Percentiles rank a stretch among this genome's conserved stretches.
Conservation (phyloP, 441 rosid genomes). For the Adansonia madagascariensis region DNA sequence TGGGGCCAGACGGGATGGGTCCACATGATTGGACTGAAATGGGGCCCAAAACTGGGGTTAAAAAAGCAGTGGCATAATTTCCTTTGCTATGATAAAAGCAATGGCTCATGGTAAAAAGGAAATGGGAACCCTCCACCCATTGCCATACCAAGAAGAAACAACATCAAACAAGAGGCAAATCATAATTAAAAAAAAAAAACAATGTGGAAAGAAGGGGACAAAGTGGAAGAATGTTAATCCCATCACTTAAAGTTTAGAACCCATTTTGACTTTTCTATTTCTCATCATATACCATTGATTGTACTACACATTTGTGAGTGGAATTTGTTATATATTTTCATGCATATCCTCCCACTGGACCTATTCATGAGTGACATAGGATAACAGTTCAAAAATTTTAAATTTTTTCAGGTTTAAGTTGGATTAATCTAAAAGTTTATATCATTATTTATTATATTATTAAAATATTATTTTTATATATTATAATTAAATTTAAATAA, state of each 20-base stretch:
- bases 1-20: slow-evolving; percentile 47
- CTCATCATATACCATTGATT: slow-evolving; percentile 47
- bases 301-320: slow-evolving; percentile 31
- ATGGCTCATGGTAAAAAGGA: slow-evolving; percentile 37
- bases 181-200: not conserved
- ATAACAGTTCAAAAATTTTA: no score
- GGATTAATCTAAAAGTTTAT: no score
- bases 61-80: slow-evolving; percentile 47
- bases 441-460: no score
- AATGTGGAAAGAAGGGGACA: slow-evolving; percentile 46
- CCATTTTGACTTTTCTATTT: slow-evolving; percentile 57
- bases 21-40: slow-evolving; percentile 48
- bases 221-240: slow-evolving; percentile 78
- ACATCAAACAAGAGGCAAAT: not conserved
- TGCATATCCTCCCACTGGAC: not conserved
- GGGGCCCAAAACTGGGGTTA: slow-evolving; percentile 46
- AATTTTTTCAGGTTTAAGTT: no score
- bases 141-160: not conserved
- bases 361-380: no score
- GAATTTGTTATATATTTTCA: not conserved
- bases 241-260: slow-evolving; percentile 45
- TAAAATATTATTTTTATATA: no score
- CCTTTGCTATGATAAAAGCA: slow-evolving; percentile 48
- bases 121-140: slow-evolving; percentile 41
- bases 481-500: no score